phyloP scores from a whole-genome alignment of 305 asterid genomes.

The Fraxinus dipetala region DNA sequence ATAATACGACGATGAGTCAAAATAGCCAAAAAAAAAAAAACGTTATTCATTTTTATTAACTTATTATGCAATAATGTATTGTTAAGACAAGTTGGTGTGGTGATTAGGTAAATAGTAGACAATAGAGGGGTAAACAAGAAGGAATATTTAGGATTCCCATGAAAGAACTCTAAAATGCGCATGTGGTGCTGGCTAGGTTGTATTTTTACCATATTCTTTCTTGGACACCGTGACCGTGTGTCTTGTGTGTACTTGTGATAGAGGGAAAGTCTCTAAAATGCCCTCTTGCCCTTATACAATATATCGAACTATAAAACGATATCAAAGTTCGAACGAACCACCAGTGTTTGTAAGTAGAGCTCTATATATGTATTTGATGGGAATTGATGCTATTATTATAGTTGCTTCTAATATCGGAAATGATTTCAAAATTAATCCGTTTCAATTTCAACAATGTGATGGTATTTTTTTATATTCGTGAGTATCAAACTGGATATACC shows the following conservation, averaged over 20 bases:
- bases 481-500: too few species aligned
- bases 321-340: background rate
- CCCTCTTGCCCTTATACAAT: conserved; percentile 27
- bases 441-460: background rate
- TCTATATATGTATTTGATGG: background rate
- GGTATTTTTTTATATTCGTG: background rate
- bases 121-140: background rate
- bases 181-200: conserved; percentile 23
- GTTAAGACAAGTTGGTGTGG: background rate
- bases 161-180: conserved; percentile 32
- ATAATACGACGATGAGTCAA: background rate
- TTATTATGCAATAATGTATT: background rate
- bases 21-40: background rate
- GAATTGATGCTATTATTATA: background rate
- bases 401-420: background rate
- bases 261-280: conserved; percentile 22
- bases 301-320: background rate
- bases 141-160: conserved; percentile 34
- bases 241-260: background rate
- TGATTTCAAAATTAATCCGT: background rate
- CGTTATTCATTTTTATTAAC: background rate
- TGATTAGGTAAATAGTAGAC: background rate
- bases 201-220: conserved; percentile 21
- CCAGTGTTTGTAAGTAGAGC: background rate
- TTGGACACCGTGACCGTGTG: conserved; percentile 29